phyloP scores from a whole-genome alignment of 441 rosid species.

The Eutrema salsugineum region DNA sequence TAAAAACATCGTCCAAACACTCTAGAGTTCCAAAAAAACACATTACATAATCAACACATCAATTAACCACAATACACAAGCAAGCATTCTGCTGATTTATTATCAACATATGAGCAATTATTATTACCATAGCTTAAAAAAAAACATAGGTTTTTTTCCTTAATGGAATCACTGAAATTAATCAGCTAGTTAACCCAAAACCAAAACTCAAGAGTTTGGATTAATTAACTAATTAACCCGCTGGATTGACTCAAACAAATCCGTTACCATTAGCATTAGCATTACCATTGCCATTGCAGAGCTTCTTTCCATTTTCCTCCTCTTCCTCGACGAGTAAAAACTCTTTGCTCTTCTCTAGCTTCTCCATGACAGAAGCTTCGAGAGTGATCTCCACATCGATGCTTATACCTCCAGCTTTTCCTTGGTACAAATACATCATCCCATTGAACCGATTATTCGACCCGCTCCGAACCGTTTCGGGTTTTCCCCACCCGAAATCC shows the following conservation, averaged over 20 bases:
- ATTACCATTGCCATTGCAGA: neutral
- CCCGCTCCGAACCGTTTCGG: constrained; percentile 84
- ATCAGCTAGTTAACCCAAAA: constrained; percentile 3
- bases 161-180: neutral
- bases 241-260: neutral
- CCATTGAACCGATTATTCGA: constrained; percentile 88
- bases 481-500: constrained; percentile 89
- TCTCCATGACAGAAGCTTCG: constrained; percentile 68
- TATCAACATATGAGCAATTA: constrained; percentile 1
- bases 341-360: constrained; percentile 58
- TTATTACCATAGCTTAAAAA: neutral
- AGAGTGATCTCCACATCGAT: constrained; percentile 83
- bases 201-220: neutral
- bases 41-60: neutral
- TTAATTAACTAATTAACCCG: constrained; percentile 8
- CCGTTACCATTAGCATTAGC: neutral
- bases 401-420: constrained; percentile 72
- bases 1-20: neutral
- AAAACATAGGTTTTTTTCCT: neutral
- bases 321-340: constrained; percentile 40
- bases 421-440: constrained; percentile 88
- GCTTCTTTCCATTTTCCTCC: neutral
- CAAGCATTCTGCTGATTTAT: constrained; percentile 14
- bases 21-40: neutral
- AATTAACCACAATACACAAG: neutral